Conservation (phyloP, 352 stramenopile genomes). For the Globisporangium irregulare region DNA sequence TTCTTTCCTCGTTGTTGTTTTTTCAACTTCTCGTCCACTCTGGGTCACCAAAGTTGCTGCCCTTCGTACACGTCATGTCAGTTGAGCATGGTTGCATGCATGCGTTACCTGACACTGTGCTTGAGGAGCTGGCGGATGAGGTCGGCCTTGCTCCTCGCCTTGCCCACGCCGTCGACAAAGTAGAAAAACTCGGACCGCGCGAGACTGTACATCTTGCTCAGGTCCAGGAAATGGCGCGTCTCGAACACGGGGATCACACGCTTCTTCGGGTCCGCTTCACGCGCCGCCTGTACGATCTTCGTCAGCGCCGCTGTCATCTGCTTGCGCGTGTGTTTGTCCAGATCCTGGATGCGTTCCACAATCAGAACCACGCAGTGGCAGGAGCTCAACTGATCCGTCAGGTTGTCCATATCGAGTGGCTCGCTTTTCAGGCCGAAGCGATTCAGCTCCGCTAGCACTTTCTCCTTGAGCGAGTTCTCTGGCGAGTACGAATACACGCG, state of each 20-base stretch:
- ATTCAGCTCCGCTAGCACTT: conserved; percentile 14
- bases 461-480: conserved; percentile 14
- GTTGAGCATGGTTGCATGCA: background rate
- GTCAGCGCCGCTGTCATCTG: conserved; percentile 38
- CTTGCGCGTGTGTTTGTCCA: conserved; percentile 29
- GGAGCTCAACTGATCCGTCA: conserved; percentile 10
- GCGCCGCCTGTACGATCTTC: conserved; percentile 34
- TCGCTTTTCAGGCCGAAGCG: conserved; percentile 16
- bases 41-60: too few species aligned
- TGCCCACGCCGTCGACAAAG: conserved; percentile 50
- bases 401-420: conserved; percentile 12
- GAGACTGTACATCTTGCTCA: conserved; percentile 76
- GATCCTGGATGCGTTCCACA: conserved; percentile 30
- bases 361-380: conserved; percentile 36
- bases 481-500: conserved; percentile 15
- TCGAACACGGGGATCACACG: conserved; percentile 57
- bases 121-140: conserved; percentile 42
- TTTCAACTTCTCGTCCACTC: background rate
- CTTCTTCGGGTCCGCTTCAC: conserved; percentile 22
- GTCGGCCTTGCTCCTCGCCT: conserved; percentile 31
- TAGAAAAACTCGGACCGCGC: conserved; percentile 66
- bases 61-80: too few species aligned
- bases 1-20: background rate
- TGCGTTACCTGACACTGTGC: conserved; percentile 3
- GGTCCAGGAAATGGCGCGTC: conserved; percentile 56